These are phyloP conservation scores for Leptodontidium sp. DNA, from an alignment of 2,329 filamentous ascomycete species.

Conservation along the genomic window DNA sequence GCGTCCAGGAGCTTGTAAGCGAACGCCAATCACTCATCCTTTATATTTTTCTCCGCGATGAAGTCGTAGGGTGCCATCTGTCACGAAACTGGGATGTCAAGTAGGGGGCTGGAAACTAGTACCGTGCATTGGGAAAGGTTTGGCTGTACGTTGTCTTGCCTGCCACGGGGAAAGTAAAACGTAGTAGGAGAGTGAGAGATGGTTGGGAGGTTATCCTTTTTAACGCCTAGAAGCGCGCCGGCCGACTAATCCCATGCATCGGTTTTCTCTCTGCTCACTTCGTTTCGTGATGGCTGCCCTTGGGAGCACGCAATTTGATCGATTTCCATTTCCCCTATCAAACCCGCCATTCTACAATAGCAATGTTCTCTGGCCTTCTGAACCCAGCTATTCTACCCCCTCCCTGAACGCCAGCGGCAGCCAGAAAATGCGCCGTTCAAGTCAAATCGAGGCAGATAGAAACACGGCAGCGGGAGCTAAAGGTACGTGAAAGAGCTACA, in stretches of 20 bases:
- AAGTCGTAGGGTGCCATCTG: conserved; percentile 1
- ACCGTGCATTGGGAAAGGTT: neutral
- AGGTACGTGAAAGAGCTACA: no score
- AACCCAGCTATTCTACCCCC: no score
- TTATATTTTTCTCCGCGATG: neutral
- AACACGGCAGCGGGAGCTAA: no score
- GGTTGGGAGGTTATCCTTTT: neutral
- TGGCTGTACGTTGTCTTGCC: neutral
- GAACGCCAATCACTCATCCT: neutral
- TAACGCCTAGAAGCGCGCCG: neutral
- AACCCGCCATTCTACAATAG: no score
- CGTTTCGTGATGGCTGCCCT: no score
- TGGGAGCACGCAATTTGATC: no score
- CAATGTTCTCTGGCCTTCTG: no score
- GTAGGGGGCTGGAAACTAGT: neutral
- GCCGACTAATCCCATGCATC: neutral
- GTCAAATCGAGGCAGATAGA: no score
- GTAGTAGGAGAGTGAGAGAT: neutral
- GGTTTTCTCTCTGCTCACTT: no score
- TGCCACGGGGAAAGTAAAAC: neutral
- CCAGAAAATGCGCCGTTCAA: no score
- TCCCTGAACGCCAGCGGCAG: no score
- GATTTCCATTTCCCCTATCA: no score
- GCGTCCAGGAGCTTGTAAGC: neutral
- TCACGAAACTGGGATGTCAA: neutral